Base-by-base conservation (phyloP, 768 basidiomycete genomes). In the Suillus subalutaceus region DNA sequence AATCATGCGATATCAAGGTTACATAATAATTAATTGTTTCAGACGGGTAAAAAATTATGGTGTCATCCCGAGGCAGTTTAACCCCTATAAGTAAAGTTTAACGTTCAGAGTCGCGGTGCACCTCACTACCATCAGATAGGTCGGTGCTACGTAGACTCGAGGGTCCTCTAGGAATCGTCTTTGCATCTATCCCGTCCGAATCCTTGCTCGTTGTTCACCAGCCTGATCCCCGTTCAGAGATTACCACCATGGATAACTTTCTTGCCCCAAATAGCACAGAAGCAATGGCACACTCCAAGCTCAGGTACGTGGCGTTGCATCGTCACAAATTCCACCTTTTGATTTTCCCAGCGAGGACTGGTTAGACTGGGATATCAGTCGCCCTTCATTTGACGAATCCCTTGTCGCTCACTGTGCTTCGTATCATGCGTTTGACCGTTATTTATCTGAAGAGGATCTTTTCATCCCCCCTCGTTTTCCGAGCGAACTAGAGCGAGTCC, bases 401-500 rank as follows among this genome's bases (percentile, higher is more conserved):
- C 82, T 90, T 56, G 82, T 90, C 56, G 87, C 89, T 18, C 83
- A 86, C 30, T 89, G 85, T 72, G 89, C 90, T 32, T 86, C 90
- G 16, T 91, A 92, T 76, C 82, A 86, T 66, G 88, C 90, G 12
- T 85, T 92, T 67, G 83, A 84, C 68, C 87, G 90, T 63, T 91
- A 86, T 72, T 81, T 90, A 52, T 79, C 79, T 63, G 89, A 88
- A 41, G 81, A 84, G 62, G 88, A 91, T 79, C 79, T 92, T 13
- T 87, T 88, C 68, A 80, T 91, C 52, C 74, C 86, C 30, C 91
- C 91, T 13, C 80, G 84, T 48, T 85, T 84, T 30, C 79, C 82
- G 65, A 73, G 69, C 52, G 88, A 90, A 71, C 83, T 92, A 32
- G 86, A 89, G 75, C 86, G 82, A 71, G 83, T 90, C 48, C 74